Percentiles rank a stretch among this genome's conserved stretches.
These are phyloP conservation scores for Sarocladium brachiariae DNA, from an alignment of 2,329 filamentous ascomycete genomes.

Conservation along the genomic window DNA sequence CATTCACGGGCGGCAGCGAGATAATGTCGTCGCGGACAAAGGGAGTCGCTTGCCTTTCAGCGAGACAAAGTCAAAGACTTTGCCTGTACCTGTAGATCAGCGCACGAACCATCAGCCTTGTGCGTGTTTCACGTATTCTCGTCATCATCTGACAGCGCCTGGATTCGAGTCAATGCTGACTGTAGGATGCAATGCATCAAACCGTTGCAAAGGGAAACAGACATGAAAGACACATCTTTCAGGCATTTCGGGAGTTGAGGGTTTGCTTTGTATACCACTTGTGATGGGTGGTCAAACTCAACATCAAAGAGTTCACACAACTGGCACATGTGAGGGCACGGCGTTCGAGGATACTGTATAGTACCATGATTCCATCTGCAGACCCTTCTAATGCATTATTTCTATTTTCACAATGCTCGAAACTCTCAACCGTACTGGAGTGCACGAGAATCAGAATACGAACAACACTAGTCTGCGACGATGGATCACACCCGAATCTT, in stretches of 20 bases:
- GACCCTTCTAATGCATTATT: too few relatives aligned
- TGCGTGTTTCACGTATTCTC: not conserved
- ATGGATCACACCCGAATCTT: too few relatives aligned
- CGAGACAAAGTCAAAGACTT: not conserved
- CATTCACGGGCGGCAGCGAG: slow-evolving; percentile 22
- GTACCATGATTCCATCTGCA: too few relatives aligned
- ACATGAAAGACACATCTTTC: not conserved
- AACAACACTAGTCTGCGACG: too few relatives aligned
- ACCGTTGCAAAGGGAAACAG: not conserved
- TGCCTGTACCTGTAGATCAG: not conserved
- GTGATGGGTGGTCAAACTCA: not conserved
- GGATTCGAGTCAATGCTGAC: not conserved
- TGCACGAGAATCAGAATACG: too few relatives aligned
- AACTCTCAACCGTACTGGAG: too few relatives aligned
- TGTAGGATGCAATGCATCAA: not conserved
- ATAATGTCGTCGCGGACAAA: too few relatives aligned
- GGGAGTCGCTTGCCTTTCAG: too few relatives aligned
- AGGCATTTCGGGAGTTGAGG: not conserved
- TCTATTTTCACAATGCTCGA: too few relatives aligned
- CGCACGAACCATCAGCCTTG: not conserved
- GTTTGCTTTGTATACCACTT: not conserved
- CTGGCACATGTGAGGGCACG: not conserved
- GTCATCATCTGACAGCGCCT: not conserved
- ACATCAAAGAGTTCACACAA: not conserved
- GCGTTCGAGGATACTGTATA: not conserved